Evolutionary conservation across 352 stramenopile species (phyloP), one percentile per base, ranked within the genome.

Genomic region (Globisporangium heterothallicum): DNA sequence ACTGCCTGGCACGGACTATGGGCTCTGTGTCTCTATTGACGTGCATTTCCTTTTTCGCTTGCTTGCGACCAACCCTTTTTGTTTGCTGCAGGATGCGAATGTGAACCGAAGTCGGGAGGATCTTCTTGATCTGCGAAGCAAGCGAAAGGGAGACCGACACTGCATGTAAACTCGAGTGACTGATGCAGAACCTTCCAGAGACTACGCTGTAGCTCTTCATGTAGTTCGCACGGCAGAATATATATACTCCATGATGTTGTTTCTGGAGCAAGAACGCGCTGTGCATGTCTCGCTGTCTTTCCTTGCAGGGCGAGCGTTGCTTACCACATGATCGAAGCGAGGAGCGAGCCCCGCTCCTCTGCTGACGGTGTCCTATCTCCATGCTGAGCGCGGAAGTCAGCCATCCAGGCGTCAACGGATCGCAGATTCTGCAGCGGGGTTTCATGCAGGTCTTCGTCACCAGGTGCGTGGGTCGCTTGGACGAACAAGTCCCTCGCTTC

Each of bases 101-200:
- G 59, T 74, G 38, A 66, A 81, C 29, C 78, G 84, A 42, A 92
- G 78, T 58, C 66, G 86, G 1, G 86, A 95, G 48, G 82, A 96
- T 25, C 65, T 97, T 16, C 63, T 97, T 21, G 78, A 97, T 46
- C 56, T 95, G 34, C 74, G 88, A 21, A 56, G 67, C 22, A 96
- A 93, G 60, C 92, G 89, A 66, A 97, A 97, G 54, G 80, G 83
- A 27, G 88, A 97, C 49, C 70, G 78, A 6, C 68, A 90, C 59
- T 92, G 81, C 56, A 92, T 90, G 76, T 90, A 69, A 40, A 36
- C 29, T 16, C 30, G 30, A 13, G 16, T 36, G 9, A n/a, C n/a
- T n/a, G n/a, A n/a, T n/a, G n/a, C n/a, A 36, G 9, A 36, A 3
- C 9, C 30, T 13, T 16, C 30, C 30, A 36, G 30, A n/a, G n/a